Evolutionary conservation across 257 asterid species (phyloP).

Genomic region (Solanum paucissectum): DNA sequence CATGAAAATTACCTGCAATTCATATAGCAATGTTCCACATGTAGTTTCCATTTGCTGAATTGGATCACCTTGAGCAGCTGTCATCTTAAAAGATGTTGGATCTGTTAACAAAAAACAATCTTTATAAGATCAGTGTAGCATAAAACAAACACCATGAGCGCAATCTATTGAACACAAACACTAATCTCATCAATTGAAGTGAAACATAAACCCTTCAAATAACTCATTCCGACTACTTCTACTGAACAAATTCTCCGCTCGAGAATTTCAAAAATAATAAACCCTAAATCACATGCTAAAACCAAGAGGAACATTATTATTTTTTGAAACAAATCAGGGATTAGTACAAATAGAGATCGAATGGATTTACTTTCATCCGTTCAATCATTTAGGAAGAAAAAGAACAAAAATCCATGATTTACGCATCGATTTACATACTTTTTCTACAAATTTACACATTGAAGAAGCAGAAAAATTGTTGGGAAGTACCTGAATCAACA

Average conservation of each 20-base stretch:
- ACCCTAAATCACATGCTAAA: background rate
- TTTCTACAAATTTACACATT: background rate
- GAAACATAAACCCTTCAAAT: background rate
- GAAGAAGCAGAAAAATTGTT: background rate
- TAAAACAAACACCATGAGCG: background rate
- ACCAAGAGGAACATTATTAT: background rate
- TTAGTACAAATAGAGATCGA: background rate
- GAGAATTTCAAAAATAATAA: background rate
- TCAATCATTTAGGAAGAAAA: background rate
- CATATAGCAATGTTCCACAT: conserved; percentile 71
- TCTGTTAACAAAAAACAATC: conserved; percentile 20
- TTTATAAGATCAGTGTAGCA: background rate
- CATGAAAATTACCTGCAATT: conserved; percentile 56
- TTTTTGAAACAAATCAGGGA: background rate
- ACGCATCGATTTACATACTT: background rate
- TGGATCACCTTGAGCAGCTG: conserved; percentile 25
- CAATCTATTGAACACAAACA: background rate
- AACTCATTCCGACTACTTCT: background rate
- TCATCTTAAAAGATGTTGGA: conserved; percentile 17
- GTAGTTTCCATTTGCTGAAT: conserved; percentile 60
- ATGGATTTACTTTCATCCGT: background rate
- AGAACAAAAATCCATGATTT: background rate
- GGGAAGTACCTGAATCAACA: background rate
- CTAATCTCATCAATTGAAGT: background rate
- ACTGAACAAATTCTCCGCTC: background rate